phyloP scores from a whole-genome alignment of 768 basidiomycete genomes.

The Naematelia encephala region DNA sequence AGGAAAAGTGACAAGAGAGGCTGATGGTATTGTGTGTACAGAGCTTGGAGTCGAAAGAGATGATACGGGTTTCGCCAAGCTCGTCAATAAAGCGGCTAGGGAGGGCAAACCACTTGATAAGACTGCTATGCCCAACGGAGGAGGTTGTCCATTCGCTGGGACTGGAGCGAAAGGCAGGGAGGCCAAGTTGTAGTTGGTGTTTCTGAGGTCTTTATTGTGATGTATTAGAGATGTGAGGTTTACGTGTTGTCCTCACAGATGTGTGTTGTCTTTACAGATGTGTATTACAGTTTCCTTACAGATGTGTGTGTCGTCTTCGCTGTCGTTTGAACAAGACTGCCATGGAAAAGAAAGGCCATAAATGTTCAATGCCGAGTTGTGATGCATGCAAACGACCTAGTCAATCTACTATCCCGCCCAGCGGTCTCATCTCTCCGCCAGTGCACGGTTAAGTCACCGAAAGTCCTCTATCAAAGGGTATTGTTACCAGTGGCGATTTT shows the following conservation, averaged over 20 bases:
- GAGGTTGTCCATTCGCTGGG: conserved; percentile 49
- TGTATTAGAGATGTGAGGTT: no score
- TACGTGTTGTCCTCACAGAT: no score
- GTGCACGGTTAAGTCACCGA: no score
- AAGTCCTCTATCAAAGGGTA: no score
- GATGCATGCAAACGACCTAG: not conserved
- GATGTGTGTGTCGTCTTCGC: no score
- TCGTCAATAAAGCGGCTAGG: conserved; percentile 46
- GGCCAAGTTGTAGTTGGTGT: conserved; percentile 26
- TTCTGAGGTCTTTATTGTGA: not conserved
- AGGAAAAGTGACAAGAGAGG: not conserved
- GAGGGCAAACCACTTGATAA: conserved; percentile 48
- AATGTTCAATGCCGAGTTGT: not conserved
- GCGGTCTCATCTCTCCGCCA: not conserved
- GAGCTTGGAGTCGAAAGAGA: conserved; percentile 51
- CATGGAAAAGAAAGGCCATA: not conserved
- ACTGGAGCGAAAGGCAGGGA: conserved; percentile 19
- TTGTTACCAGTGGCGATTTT: no score
- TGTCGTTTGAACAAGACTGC: no score
- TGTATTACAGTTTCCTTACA: no score
- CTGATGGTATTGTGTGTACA: conserved; percentile 2
- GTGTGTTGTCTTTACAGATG: no score
- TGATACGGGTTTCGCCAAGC: conserved; percentile 47
- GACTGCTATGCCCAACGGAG: conserved; percentile 28
- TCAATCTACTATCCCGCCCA: not conserved